These are phyloP conservation scores for Petrea volubilis DNA, from an alignment of 257 asterid genomes.

Conservation along the genomic window DNA sequence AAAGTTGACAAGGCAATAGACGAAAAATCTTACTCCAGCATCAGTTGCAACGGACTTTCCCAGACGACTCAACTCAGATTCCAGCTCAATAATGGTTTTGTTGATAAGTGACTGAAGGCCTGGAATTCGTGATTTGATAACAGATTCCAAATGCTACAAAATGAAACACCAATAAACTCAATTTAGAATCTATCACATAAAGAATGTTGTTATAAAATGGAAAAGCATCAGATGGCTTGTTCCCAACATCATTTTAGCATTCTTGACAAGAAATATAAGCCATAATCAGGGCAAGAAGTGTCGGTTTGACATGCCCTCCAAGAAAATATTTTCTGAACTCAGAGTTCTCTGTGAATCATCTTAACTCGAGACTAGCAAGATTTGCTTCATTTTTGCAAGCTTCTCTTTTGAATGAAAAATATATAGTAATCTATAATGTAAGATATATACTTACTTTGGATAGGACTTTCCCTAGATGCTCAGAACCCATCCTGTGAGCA, in stretches of 20 bases:
- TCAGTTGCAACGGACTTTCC: constrained; percentile 97
- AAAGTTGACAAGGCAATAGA: constrained; percentile 12
- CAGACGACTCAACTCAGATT: constrained; percentile 84
- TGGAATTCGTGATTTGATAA: constrained; percentile 97
- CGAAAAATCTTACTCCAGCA: constrained; percentile 76
- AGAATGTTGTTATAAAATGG: background rate
- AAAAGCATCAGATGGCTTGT: background rate
- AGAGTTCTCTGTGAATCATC: background rate
- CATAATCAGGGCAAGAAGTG: background rate
- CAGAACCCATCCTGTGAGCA: constrained; percentile 89
- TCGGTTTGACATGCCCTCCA: background rate
- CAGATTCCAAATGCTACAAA: constrained; percentile 93
- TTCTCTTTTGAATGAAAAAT: background rate
- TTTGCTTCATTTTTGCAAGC: constrained; percentile 7
- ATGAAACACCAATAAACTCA: constrained; percentile 20
- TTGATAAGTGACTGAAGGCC: constrained; percentile 96
- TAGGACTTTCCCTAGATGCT: constrained; percentile 92
- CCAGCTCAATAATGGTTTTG: constrained; percentile 88
- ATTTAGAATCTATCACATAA: background rate
- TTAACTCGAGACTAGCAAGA: constrained; percentile 11
- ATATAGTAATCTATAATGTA: background rate
- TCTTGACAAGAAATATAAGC: background rate
- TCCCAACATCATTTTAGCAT: background rate
- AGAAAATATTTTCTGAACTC: background rate
- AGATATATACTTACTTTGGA: constrained; percentile 67